Base-by-base conservation (phyloP, 1,284 basidiomycete genomes). In the Ustilago cynodontis region DNA sequence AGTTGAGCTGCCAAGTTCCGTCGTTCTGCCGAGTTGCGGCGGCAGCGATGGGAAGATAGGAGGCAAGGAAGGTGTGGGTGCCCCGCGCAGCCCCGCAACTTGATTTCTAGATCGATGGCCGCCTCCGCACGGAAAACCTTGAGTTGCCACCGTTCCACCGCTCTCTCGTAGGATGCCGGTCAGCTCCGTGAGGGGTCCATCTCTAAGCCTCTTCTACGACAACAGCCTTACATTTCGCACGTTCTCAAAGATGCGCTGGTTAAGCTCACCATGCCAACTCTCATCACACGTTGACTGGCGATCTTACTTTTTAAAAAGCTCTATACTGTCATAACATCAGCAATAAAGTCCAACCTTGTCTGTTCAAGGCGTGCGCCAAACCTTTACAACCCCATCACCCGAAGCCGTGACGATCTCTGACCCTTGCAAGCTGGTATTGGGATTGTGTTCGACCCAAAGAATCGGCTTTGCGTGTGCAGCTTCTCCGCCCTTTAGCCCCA, bases 361-460 rank as follows among this genome's bases (percentile, higher is more conserved):
- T 13, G n/a, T 5, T 33, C 29, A 61, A 45, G 47, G 20, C 14
- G 55, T 61, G 16, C 43, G 52, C 84, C 84, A 86, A 18, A 86
- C 20, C 57, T 81, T 82, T 37, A 85, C 80, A 1, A 63, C 35
- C 0, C 84, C 86, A 64, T 86, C 95, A 18, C 92, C 92, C 78
- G 93, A 93, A 2, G 93, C 91, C 10, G 94, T 95, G 55, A 95
- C 88, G 89, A 96, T 90, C 86, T 95, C 62, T 3, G 28, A n/a
- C 11, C 59, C 35, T 4, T 28, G 43, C 10, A 33, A 33, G 13
- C 33, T 54, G 16, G 70, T 20, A 35, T 90, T 90, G 1, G 90
- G 89, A 65, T 93, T 91, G 76, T 93, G 90, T 85, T 96, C 94
- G 1, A 93, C 91, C 93, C 94, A 97, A 16, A 94, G 93, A 49